phyloP scores from a whole-genome alignment of 345 rosid species.

The Populus davidiana region DNA sequence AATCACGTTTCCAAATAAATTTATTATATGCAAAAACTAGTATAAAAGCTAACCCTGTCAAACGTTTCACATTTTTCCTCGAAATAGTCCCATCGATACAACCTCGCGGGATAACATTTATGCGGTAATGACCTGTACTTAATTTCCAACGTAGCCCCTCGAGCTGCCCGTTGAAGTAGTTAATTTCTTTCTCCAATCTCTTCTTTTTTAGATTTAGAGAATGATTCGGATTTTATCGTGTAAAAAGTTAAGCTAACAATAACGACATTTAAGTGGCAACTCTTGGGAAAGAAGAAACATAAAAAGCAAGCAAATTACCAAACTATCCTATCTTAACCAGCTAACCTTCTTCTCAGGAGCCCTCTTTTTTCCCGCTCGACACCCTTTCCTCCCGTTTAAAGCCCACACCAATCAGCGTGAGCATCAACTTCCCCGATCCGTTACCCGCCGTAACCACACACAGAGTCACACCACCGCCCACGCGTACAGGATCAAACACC shows the following conservation, averaged over 20 bases:
- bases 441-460: background rate
- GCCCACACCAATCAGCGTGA: background rate
- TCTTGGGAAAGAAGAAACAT: background rate
- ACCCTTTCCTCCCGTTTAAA: background rate
- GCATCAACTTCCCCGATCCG: background rate
- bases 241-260: too few relatives aligned
- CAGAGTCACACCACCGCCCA: background rate
- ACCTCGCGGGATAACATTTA: too few relatives aligned
- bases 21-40: too few relatives aligned
- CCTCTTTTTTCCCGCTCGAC: background rate
- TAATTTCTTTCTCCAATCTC: too few relatives aligned
- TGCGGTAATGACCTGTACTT: too few relatives aligned
- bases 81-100: too few relatives aligned
- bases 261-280: too few relatives aligned
- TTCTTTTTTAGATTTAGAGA: too few relatives aligned
- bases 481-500: background rate
- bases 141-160: too few relatives aligned
- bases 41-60: too few relatives aligned
- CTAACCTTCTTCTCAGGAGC: background rate
- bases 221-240: too few relatives aligned
- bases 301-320: background rate
- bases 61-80: too few relatives aligned
- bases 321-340: background rate
- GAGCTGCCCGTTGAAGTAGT: background rate
- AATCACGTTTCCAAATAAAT: rapidly evolving